Conservation (phyloP, 257 asterid species). For the Ligustrum vulgare region DNA sequence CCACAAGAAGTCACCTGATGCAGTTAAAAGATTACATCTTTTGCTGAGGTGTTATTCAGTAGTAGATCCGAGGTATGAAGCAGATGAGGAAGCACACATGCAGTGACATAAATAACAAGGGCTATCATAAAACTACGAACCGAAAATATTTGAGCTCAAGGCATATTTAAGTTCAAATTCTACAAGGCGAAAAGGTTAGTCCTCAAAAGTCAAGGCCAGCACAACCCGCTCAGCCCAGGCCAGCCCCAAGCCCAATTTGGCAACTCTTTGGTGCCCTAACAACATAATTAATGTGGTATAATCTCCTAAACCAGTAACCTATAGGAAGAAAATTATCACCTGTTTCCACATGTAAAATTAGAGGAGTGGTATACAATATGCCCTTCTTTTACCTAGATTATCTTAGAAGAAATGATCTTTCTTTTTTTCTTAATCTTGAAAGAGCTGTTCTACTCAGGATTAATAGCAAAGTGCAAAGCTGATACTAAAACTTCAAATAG, state of each 20-base stretch:
- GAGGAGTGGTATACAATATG: neutral
- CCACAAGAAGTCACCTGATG: neutral
- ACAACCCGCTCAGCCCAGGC: neutral
- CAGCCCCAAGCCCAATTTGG: neutral
- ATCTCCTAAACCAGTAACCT: neutral
- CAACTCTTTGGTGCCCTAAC: neutral
- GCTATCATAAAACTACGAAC: neutral
- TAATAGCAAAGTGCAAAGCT: neutral
- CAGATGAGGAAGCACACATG: neutral
- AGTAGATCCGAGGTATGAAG: neutral
- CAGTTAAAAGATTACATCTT: neutral
- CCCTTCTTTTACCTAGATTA: neutral
- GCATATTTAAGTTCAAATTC: neutral
- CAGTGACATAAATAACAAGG: neutral
- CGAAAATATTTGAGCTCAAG: neutral
- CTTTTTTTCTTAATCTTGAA: neutral
- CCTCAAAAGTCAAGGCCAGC: neutral
- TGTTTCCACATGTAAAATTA: neutral
- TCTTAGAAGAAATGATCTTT: neutral
- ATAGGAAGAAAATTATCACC: neutral
- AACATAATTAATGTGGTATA: neutral
- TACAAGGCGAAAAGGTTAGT: neutral
- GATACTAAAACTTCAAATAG: neutral
- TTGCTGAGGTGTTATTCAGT: too few relatives aligned
- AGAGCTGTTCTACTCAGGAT: neutral